A percentile compares a stretch with the other conserved stretches of the same genome.
Conservation (phyloP, 805 yeast genomes). For the Saccharomyces cerevisiae region DNA sequence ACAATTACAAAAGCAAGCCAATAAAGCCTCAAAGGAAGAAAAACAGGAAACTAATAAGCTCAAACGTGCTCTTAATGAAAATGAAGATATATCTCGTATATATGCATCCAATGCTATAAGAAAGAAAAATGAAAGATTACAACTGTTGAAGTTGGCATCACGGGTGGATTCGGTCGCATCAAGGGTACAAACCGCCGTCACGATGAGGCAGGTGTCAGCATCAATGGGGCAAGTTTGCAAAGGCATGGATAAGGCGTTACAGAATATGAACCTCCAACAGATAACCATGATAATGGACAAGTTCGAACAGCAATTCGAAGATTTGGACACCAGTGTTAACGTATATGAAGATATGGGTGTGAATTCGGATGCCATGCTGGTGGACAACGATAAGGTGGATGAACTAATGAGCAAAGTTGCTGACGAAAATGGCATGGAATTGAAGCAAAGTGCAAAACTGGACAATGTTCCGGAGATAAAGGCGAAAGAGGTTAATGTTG, state of each 20-base stretch:
- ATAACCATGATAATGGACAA: conserved; percentile 95
- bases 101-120: conserved; percentile 96
- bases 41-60: conserved; percentile 77
- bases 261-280: conserved; percentile 88
- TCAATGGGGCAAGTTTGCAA: conserved; percentile 88
- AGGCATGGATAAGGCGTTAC: conserved; percentile 95
- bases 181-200: conserved; percentile 93
- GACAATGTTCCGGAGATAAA: conserved; percentile 47
- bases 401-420: conserved; percentile 85
- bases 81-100: conserved; percentile 80
- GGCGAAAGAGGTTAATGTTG: conserved; percentile 38
- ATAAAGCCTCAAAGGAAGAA: conserved; percentile 86
- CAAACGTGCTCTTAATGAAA: conserved; percentile 47
- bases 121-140: conserved; percentile 78
- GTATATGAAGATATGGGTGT: conserved; percentile 88
- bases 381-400: conserved; percentile 95
- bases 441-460: conserved; percentile 66
- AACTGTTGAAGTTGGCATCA: conserved; percentile 71
- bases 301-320: conserved; percentile 93
- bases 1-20: conserved; percentile 82
- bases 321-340: conserved; percentile 84
- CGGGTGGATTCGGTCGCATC: conserved; percentile 94
- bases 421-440: conserved; percentile 92
- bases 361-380: conserved; percentile 76
- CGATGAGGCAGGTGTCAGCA: conserved; percentile 91